These are phyloP conservation scores for Eremothecium coryli DNA, from an alignment of 1,139 yeast species.

Conservation along the genomic window DNA sequence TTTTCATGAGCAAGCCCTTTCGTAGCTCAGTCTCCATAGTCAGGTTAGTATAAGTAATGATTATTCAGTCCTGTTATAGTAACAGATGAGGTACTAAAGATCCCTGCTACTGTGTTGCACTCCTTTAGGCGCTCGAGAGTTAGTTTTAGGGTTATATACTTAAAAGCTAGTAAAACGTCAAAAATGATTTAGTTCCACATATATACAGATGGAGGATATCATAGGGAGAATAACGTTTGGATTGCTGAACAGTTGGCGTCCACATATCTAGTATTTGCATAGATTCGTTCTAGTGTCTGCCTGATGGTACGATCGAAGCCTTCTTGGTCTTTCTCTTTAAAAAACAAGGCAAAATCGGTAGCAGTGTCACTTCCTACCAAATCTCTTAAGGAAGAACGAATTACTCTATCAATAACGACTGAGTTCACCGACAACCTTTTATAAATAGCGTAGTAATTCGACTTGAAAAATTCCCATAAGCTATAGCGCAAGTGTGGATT, in stretches of 20 bases:
- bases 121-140: no score
- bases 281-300: constrained; percentile 47
- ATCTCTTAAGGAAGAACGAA: constrained; percentile 43
- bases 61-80: no score
- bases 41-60: no score
- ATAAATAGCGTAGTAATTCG: constrained; percentile 43
- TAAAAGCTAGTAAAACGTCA: no score
- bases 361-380: constrained; percentile 39
- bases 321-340: constrained; percentile 44
- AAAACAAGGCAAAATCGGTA: constrained; percentile 43
- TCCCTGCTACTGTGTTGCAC: no score
- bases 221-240: constrained; percentile 1
- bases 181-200: no score
- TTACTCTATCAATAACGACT: constrained; percentile 56
- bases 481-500: constrained; percentile 42
- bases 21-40: no score
- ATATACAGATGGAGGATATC: no score
- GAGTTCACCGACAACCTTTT: constrained; percentile 44
- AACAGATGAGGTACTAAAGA: no score
- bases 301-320: constrained; percentile 53
- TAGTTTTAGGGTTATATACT: no score
- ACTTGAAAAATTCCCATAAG: constrained; percentile 50
- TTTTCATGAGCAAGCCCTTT: no score
- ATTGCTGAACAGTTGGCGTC: constrained; percentile 4
- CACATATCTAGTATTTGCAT: constrained; percentile 33